Evolutionary conservation across 164 flowering plant species (phyloP).

Genomic region (Protea cynaroides): DNA sequence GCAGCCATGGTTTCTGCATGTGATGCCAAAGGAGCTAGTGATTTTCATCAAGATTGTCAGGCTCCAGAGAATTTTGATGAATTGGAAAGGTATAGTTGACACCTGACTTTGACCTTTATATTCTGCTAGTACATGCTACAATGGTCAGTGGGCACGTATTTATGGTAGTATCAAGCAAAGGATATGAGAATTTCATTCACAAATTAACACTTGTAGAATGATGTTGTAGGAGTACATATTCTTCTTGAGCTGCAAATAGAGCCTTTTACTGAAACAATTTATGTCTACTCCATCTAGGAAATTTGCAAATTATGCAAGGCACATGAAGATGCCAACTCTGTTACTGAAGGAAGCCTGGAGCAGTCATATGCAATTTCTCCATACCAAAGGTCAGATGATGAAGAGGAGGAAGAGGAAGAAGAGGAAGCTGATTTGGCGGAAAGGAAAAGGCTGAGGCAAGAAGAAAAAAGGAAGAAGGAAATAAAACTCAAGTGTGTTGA

Average conservation of each 20-base stretch:
- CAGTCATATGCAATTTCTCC: constrained; percentile 87
- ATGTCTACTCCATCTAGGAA: constrained; percentile 24
- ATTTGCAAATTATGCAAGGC: constrained; percentile 12
- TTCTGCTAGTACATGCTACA: neutral
- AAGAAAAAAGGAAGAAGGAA: too few species aligned
- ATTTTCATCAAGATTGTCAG: constrained; percentile 18
- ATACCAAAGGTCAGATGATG: constrained; percentile 78
- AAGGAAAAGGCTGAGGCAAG: too few species aligned
- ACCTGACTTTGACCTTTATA: neutral
- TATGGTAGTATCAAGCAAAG: neutral
- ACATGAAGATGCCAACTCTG: constrained; percentile 11
- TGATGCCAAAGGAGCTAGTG: constrained; percentile 14
- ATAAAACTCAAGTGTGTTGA: too few species aligned
- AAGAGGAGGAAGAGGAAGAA: constrained; percentile 68
- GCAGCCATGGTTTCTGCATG: neutral
- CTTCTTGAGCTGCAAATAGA: neutral
- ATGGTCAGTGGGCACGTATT: neutral
- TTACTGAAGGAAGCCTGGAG: constrained; percentile 22
- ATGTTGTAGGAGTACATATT: neutral
- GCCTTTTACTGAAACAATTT: neutral
- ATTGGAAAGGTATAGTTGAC: constrained; percentile 30
- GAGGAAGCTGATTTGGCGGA: too few species aligned
- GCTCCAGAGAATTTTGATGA: constrained; percentile 13
- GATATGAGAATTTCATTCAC: neutral
- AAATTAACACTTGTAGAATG: too few species aligned